Base-by-base conservation (phyloP, 345 rosid species). In the Schrenkiella parvula region DNA sequence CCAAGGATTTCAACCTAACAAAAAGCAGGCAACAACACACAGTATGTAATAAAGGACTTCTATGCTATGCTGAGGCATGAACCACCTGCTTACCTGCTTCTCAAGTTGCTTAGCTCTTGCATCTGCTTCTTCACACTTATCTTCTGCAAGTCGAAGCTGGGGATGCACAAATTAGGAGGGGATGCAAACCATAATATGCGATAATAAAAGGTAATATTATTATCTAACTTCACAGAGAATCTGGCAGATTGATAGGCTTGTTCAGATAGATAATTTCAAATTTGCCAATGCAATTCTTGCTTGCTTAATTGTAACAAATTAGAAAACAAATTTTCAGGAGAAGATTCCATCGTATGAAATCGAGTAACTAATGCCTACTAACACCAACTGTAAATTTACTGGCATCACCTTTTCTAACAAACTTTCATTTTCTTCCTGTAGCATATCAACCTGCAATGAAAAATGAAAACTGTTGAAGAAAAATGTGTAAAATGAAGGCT, bases 71-170 rank as follows among this genome's bases (percentile, higher is more conserved):
- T 12, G 38, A 57, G 22, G 26, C 58, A 57, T 61, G 28, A 56
- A 64, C 55, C 56, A 70, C 48, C 44, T 17, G 18, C 13, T 51
- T 57, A 87, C 97, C 87, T 90, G 92, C 78, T 88, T 86, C 85
- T 93, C 97, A 70, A 90, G 93, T 81, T 85, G 92, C 78, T 80
- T 82, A 39, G 92, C 81, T 84, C 97, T 87, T 52, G 86, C 90
- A 69, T 90, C 97, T 42, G 96, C 88, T 80, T 93, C 98, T 68
- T 90, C 92, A 32, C 85, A 84, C 72, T 83, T 87, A 76, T 87
- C 95, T 78, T 90, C 98, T 72, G 93, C 89, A 84, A 76, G 82
- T 67, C 85, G 96, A 75, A 88, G 92, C 98, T 93, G 92, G 80
- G 80, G 69, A 79, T 53, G 66, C 79, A 85, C 59, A 74, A 68